Base-by-base conservation (phyloP, 1,284 basidiomycete genomes). In the Sporisorium exsertum region DNA sequence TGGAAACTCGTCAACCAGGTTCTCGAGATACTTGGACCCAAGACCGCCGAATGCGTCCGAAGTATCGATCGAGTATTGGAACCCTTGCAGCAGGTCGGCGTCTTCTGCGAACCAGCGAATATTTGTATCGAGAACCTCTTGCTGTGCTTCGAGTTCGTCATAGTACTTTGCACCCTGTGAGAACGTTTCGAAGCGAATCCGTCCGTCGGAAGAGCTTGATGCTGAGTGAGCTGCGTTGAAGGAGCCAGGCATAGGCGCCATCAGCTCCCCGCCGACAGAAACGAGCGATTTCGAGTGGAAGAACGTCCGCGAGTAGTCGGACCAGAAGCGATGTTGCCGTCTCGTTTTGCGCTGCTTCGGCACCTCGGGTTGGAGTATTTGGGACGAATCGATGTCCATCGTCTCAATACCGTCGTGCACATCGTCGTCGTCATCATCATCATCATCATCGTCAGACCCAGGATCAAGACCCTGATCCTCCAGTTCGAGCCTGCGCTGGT, bases 21-120 rank as follows among this genome's bases (percentile, higher is more conserved):
- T 50, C 33, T 79, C 70, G n/a, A 82, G 71, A 20, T 78, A 80
- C 12, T 64, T 67, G 43, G 46, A 40, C 2, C 71, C 61, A 20
- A 82, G 50, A 8, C 83, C 83, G 13, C 71, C 67, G 43, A 83
- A 84, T 5, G 72, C 80, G 49, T 82, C 78, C 24, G 74, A 79
- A 7, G 72, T 74, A n/a, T 62, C 71, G 26, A 81, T 58, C 15
- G 72, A 61, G 35, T 82, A 55, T 16, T 80, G 74, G 42, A 84
- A 80, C 9, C 77, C 78, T 43, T 84, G 82, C 22, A 84, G 69
- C 7, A 75, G 62, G 46, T 84, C 82, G 24, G 78, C 77, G 50
- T 82, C 81, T 52, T 84, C 83, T 0, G 80, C 74, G 33, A 82
- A 78, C 79, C 79, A 84, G 51, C 83, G 76, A 6, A 84, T 37